A percentile compares a stretch with the other conserved stretches of the same genome.
These are phyloP conservation scores for Tolypocladium album DNA, from an alignment of 2,329 filamentous ascomycete species.

Conservation along the genomic window DNA sequence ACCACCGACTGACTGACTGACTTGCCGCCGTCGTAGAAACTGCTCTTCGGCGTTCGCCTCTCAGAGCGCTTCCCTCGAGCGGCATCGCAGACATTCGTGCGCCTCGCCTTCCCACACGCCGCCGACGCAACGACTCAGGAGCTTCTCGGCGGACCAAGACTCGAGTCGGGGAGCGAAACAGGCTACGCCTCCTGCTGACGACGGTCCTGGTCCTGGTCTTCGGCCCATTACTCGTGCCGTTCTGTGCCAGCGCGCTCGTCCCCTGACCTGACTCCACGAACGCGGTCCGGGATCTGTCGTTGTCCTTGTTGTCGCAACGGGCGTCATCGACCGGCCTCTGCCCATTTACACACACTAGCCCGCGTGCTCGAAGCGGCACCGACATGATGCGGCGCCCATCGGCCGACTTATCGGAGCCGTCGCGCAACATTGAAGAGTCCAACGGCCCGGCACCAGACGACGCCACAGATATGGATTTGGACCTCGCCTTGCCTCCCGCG, in stretches of 20 bases:
- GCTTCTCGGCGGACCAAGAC: not conserved
- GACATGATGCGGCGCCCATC: conserved; percentile 32
- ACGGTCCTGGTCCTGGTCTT: not conserved
- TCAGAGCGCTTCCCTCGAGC: not conserved
- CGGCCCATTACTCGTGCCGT: not conserved
- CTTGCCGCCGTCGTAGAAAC: not conserved
- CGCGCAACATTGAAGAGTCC: conserved; percentile 27
- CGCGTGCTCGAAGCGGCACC: not conserved
- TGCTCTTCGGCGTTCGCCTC: not conserved
- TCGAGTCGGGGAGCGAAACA: not conserved
- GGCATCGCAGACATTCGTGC: not conserved
- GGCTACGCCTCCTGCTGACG: not conserved
- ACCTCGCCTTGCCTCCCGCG: conserved; percentile 26
- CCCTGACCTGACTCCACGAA: not conserved
- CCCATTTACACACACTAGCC: not conserved
- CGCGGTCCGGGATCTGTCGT: not conserved
- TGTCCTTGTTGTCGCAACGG: not conserved
- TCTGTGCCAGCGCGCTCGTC: not conserved
- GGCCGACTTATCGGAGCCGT: conserved; percentile 28
- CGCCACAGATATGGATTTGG: conserved; percentile 19
- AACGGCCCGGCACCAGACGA: conserved; percentile 18
- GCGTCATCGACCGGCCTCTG: not conserved
- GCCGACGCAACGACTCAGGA: not conserved
- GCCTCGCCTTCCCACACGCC: not conserved
- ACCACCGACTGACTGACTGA: not conserved